Percentiles rank a stretch among this genome's conserved stretches.
phyloP scores from a whole-genome alignment of 257 asterid species.

The Misopates orontium region DNA sequence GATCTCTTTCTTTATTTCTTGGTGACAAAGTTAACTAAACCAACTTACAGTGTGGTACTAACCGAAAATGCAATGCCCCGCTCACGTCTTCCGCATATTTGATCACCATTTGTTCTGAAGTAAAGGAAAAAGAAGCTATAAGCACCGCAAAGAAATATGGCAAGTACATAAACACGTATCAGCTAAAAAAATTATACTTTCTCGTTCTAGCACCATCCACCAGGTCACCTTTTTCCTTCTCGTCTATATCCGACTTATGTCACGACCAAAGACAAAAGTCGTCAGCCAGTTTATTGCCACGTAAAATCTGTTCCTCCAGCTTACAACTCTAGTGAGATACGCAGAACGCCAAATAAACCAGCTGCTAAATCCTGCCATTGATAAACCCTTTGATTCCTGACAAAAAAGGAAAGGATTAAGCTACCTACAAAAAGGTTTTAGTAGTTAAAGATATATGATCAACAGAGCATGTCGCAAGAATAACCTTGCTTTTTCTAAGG shows the following conservation, averaged over 20 bases:
- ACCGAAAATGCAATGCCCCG: background rate
- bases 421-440: background rate
- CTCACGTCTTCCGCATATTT: background rate
- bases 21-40: background rate
- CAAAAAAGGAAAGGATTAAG: constrained; percentile 17
- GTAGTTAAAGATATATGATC: constrained; percentile 2
- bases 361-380: constrained; percentile 80
- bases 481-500: constrained; percentile 94
- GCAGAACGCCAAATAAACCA: constrained; percentile 98
- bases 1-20: too few species aligned
- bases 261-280: constrained; percentile 85
- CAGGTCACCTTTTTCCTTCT: constrained; percentile 8
- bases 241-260: constrained; percentile 69
- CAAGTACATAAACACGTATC: background rate
- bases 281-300: constrained; percentile 86
- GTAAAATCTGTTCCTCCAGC: constrained; percentile 95
- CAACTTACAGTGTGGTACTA: background rate
- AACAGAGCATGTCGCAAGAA: background rate
- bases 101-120: background rate
- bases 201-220: constrained; percentile 1
- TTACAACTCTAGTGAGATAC: constrained; percentile 82
- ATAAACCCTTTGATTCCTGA: constrained; percentile 80
- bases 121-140: background rate
- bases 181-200: background rate
- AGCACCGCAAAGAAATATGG: background rate